Conservation (phyloP, 768 basidiomycete species). For the Pilatotrama ljubarskyi region DNA sequence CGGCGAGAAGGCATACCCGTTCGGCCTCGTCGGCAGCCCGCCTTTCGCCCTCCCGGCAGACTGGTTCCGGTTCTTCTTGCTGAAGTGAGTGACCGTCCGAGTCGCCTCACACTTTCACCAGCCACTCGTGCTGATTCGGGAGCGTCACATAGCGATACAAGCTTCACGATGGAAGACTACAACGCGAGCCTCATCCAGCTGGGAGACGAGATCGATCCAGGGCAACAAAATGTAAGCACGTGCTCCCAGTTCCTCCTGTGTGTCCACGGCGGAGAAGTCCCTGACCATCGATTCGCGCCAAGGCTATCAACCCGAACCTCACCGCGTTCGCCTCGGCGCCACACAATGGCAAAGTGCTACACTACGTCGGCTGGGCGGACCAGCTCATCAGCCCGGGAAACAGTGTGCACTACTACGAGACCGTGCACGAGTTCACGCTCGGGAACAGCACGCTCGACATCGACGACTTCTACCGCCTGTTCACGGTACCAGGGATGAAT, state of each 20-base stretch:
- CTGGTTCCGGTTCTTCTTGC: constrained; percentile 20
- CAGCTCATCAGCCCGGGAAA: constrained; percentile 33
- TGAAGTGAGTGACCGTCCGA: constrained; percentile 15
- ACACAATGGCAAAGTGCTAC: constrained; percentile 27
- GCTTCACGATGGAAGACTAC: constrained; percentile 19
- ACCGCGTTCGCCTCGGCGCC: constrained; percentile 17
- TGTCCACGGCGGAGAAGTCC: not conserved
- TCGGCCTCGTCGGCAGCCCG: constrained; percentile 1
- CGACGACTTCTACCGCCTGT: constrained; percentile 34
- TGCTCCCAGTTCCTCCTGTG: too few species aligned
- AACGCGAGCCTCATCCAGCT: constrained; percentile 16
- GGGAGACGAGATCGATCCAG: constrained; percentile 23
- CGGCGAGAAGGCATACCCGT: constrained; percentile 19
- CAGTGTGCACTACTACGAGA: constrained; percentile 28
- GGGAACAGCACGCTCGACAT: constrained; percentile 21
- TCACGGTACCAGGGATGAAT: constrained; percentile 33
- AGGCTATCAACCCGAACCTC: constrained; percentile 19
- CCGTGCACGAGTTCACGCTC: constrained; percentile 26
- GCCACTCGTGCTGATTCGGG: too few species aligned
- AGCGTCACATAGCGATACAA: constrained; percentile 18
- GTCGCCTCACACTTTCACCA: too few species aligned
- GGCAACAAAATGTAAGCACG: constrained; percentile 19
- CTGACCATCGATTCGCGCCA: not conserved
- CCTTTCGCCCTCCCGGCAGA: constrained; percentile 6
- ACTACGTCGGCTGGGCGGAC: constrained; percentile 28